Evolutionary conservation across 2,329 filamentous ascomycete genomes (phyloP).

Genomic region (Didymella segeticola): DNA sequence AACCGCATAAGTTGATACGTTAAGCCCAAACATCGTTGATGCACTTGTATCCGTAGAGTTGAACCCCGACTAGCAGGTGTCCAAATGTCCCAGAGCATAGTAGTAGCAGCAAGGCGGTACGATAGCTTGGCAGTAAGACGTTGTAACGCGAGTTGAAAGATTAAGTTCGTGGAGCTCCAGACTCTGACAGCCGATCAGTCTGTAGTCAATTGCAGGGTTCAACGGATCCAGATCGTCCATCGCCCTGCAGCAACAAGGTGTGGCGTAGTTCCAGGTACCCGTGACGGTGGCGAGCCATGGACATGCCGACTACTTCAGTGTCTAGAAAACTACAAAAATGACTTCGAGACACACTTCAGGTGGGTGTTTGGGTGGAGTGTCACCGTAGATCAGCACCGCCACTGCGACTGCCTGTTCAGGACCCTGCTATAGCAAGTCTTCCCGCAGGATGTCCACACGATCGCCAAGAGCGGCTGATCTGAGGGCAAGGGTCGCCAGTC

Average conservation of each 20-base stretch:
- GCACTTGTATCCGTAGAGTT: no score
- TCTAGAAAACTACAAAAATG: no score
- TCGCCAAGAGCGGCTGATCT: slow-evolving; percentile 26
- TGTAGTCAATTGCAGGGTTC: background rate
- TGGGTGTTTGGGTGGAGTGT: slow-evolving; percentile 2
- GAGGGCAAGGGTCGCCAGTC: slow-evolving; percentile 15
- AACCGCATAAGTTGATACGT: no score
- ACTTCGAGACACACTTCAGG: background rate
- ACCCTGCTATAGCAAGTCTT: slow-evolving; percentile 7
- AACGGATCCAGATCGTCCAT: background rate
- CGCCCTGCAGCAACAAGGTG: background rate
- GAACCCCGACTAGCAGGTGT: no score
- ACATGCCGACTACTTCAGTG: background rate
- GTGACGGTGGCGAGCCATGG: background rate
- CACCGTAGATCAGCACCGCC: slow-evolving; percentile 8
- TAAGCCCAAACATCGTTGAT: no score
- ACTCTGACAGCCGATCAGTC: background rate
- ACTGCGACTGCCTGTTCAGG: background rate
- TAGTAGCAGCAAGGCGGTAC: no score
- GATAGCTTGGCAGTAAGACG: no score
- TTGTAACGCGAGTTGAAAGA: no score
- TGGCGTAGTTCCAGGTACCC: slow-evolving; percentile 4
- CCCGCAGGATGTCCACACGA: slow-evolving; percentile 15
- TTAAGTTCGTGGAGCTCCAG: background rate
- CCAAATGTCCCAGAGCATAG: no score